These are phyloP conservation scores for Colletotrichum destructivum DNA, from an alignment of 2,329 filamentous ascomycete species.

Conservation along the genomic window DNA sequence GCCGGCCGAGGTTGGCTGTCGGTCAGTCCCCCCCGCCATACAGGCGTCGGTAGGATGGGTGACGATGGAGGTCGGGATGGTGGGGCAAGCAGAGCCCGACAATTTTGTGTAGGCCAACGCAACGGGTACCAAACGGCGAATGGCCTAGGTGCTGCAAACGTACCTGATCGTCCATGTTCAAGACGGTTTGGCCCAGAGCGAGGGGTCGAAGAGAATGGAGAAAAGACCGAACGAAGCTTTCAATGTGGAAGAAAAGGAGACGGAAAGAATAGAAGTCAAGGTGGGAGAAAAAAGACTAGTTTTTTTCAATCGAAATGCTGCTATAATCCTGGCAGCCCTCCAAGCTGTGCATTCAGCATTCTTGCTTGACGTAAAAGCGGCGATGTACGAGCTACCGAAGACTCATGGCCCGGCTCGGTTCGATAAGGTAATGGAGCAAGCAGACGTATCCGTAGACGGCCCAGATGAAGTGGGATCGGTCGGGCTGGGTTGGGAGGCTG, in stretches of 20 bases:
- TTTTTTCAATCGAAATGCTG: constrained; percentile 52
- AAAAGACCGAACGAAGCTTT: constrained; percentile 9
- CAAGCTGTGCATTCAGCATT: constrained; percentile 58
- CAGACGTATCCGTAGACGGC: background rate
- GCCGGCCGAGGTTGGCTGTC: constrained; percentile 21
- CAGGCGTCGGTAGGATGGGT: constrained; percentile 34
- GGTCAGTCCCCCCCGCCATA: constrained; percentile 9
- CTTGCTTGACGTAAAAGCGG: constrained; percentile 51
- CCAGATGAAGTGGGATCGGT: constrained; percentile 33
- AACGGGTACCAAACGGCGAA: constrained; percentile 9
- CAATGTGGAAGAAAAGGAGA: constrained; percentile 36
- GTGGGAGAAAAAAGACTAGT: constrained; percentile 15
- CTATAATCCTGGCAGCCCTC: constrained; percentile 61
- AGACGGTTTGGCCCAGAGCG: constrained; percentile 38
- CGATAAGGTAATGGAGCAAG: constrained; percentile 20
- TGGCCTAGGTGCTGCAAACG: constrained; percentile 46
- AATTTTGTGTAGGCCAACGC: constrained; percentile 25
- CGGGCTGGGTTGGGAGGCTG: constrained; percentile 34
- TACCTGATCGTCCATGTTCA: constrained; percentile 66
- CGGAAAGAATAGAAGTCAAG: constrained; percentile 24
- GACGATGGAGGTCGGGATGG: constrained; percentile 47
- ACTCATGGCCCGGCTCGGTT: constrained; percentile 56
- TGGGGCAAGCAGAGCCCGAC: constrained; percentile 45
- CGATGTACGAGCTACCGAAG: constrained; percentile 58
- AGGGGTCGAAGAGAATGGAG: constrained; percentile 5